Percentiles rank a stretch among this genome's conserved stretches.
Evolutionary conservation across 2,329 filamentous ascomycete genomes (phyloP).

Genomic region (Xylariaceae sp.): DNA sequence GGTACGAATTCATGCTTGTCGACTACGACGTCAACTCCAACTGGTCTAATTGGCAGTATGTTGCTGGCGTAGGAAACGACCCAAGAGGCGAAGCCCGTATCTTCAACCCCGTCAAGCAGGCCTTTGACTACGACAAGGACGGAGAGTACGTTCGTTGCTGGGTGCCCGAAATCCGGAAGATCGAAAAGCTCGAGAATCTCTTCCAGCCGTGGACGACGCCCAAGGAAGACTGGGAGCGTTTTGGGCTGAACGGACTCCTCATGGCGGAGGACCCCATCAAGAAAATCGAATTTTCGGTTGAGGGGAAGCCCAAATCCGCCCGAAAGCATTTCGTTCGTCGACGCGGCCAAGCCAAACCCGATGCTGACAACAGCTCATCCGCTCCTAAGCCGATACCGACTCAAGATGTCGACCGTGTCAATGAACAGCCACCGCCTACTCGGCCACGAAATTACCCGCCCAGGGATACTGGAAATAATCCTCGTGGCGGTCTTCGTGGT

Average conservation of each 20-base stretch:
- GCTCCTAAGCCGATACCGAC: constrained; percentile 5
- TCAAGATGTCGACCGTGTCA: background rate
- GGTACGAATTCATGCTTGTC: constrained; percentile 69
- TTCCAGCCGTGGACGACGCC: constrained; percentile 67
- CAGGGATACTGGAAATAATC: constrained; percentile 8
- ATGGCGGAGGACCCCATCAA: constrained; percentile 65
- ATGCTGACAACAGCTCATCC: background rate
- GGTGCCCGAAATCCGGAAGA: constrained; percentile 59
- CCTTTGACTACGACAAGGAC: constrained; percentile 66
- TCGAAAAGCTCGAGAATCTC: constrained; percentile 52
- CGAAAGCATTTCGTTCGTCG: constrained; percentile 33
- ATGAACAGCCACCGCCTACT: background rate
- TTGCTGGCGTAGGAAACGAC: constrained; percentile 74
- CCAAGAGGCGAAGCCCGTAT: constrained; percentile 65
- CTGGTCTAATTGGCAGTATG: constrained; percentile 82
- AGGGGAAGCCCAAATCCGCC: constrained; percentile 40
- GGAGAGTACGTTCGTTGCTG: constrained; percentile 68
- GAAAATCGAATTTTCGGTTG: constrained; percentile 59
- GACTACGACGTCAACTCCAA: constrained; percentile 75
- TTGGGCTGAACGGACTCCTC: constrained; percentile 52
- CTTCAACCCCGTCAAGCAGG: constrained; percentile 80
- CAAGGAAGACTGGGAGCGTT: constrained; percentile 49
- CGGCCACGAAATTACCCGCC: constrained; percentile 1
- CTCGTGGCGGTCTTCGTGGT: constrained; percentile 25
- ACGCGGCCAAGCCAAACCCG: constrained; percentile 28